Evolutionary conservation across 495 filamentous ascomycete species (phyloP), one percentile per base, ranked within the genome.

Genomic region (Gamarada debralockiae): DNA sequence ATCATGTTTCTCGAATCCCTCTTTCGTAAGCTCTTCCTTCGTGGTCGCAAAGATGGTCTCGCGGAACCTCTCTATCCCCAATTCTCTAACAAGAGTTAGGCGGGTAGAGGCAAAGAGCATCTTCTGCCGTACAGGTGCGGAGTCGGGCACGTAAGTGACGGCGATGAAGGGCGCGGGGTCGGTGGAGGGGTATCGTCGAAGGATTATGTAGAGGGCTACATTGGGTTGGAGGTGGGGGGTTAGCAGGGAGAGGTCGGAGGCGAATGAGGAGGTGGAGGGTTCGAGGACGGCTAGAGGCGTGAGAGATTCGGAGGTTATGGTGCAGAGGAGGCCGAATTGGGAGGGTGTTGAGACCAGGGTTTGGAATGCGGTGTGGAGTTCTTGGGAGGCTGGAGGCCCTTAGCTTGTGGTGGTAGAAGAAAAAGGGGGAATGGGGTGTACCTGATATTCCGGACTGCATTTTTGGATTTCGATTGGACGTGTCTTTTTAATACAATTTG

Each of bases 391-490:
- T 92, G 65, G 47, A 45, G 20, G 39, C 33, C 22, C 25, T 45
- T 31, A 33, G 41, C 21, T 24, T 25, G 25, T 23, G 20, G 17
- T 29, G 40, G 12, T 56, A 39, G 29, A 31, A 10, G 33, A 21
- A 34, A 31, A 41, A 23, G 27, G n/a, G 15, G 9, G 13, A 44
- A n/a, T n/a, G n/a, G n/a, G 24, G 20, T 57, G 50, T 55, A 89
- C 87, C 87, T 69, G 86, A 81, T 61, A 95, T 95, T 70, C 89
- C 89, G 14, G 89, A 95, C 77, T 95, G 89, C 89, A 95, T 95
- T 27, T 54, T 76, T 45, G 39, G 18, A 20, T 23, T 56, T 29
- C 7, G 31, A 4, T 55, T 40, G 15, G 40, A 9, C 12, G 37
- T 37, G 34, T 47, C 12, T 23, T n/a, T 40, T 8, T 18, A 17